Evolutionary conservation across 2,329 filamentous ascomycete species (phyloP).

Genomic region (Sclerotinia subarctica): DNA sequence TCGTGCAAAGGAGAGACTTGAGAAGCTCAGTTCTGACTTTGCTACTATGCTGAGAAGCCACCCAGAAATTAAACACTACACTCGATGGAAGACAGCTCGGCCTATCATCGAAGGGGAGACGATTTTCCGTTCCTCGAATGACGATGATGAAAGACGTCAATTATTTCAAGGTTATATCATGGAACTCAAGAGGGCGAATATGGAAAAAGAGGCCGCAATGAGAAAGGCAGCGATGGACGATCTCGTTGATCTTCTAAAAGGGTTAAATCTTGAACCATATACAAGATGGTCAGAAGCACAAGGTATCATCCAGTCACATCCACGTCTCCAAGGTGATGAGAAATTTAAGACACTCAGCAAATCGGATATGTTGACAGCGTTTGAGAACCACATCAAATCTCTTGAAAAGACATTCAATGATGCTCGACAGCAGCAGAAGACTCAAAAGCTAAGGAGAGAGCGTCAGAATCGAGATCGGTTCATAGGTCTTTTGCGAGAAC

Average conservation of each 20-base stretch:
- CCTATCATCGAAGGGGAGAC: constrained; percentile 94
- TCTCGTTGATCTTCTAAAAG: constrained; percentile 72
- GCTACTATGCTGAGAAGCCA: constrained; percentile 94
- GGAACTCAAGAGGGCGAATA: constrained; percentile 75
- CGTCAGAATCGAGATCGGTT: constrained; percentile 84
- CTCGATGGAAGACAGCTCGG: constrained; percentile 92
- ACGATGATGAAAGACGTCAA: constrained; percentile 82
- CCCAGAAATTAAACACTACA: constrained; percentile 95
- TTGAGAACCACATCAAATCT: constrained; percentile 91
- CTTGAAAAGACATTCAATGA: constrained; percentile 92
- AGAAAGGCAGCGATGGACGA: constrained; percentile 83
- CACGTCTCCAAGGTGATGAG: constrained; percentile 73
- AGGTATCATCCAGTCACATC: constrained; percentile 71
- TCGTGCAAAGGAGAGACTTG: constrained; percentile 85
- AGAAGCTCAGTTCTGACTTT: constrained; percentile 91
- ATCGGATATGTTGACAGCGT: constrained; percentile 86
- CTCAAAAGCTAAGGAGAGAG: constrained; percentile 73
- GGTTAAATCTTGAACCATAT: constrained; percentile 83
- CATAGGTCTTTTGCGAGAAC: constrained; percentile 68
- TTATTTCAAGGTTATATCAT: constrained; percentile 92
- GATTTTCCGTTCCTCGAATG: constrained; percentile 85
- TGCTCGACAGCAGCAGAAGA: constrained; percentile 81
- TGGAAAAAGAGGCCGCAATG: constrained; percentile 68
- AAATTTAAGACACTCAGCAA: constrained; percentile 84
- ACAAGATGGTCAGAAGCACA: constrained; percentile 93